These are phyloP conservation scores for Fusarium newnesense DNA, from an alignment of 2,329 filamentous ascomycete genomes.

Conservation along the genomic window DNA sequence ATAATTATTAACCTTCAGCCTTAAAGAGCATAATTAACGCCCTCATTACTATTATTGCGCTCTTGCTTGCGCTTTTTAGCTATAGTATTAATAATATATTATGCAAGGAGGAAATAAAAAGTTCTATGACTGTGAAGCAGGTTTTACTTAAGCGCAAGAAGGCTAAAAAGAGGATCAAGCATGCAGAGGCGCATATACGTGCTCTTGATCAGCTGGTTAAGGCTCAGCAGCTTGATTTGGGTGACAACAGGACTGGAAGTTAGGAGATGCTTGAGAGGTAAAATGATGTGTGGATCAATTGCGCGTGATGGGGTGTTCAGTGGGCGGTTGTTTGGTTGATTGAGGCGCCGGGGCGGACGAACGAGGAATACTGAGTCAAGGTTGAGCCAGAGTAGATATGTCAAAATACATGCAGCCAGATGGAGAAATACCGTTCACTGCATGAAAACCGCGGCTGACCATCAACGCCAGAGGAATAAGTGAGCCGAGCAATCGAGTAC, in stretches of 20 bases:
- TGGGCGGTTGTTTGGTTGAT: neutral
- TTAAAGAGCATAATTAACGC: rapidly evolving
- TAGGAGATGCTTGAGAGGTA: neutral
- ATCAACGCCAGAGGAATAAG: no score
- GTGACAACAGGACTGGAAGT: neutral
- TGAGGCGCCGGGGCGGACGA: neutral
- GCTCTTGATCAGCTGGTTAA: neutral
- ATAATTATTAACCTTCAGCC: neutral
- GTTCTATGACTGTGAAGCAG: neutral
- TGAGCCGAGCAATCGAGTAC: no score
- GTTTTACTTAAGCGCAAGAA: neutral
- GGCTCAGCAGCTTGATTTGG: neutral
- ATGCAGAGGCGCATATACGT: neutral
- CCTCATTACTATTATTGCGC: neutral
- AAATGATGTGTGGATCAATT: neutral
- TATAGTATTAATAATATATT: rapidly evolving
- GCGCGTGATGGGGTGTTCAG: neutral
- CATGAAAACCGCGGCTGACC: no score
- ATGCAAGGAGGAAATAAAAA: neutral
- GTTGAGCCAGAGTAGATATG: neutral
- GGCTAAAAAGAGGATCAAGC: neutral
- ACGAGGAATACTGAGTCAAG: no score
- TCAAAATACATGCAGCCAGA: neutral
- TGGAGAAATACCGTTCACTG: no score
- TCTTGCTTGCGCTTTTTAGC: neutral